Conservation (phyloP, 345 rosid species). For the Linum trigynum region DNA sequence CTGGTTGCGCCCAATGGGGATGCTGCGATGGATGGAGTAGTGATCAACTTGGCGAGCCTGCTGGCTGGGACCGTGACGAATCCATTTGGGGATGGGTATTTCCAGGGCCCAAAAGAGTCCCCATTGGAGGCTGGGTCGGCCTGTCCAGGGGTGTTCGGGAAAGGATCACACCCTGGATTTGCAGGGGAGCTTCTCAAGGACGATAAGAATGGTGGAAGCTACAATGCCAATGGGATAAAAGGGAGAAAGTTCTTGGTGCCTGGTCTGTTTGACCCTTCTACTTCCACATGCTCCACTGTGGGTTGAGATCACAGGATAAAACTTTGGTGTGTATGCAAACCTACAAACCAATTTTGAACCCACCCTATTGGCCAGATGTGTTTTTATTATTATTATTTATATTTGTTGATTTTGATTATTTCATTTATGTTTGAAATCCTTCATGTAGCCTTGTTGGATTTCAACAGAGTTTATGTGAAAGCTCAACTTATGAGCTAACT, state of each 20-base stretch:
- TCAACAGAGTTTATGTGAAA: too few relatives aligned
- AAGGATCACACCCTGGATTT: background rate
- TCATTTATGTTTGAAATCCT: too few relatives aligned
- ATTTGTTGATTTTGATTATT: too few relatives aligned
- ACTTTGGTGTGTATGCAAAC: too few relatives aligned
- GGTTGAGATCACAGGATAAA: background rate
- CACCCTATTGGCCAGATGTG: too few relatives aligned
- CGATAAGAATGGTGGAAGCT: background rate
- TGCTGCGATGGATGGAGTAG: background rate
- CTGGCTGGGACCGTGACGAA: background rate
- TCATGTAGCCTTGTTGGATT: too few relatives aligned
- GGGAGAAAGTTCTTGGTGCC: background rate
- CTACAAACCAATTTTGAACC: too few relatives aligned
- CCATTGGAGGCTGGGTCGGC: background rate
- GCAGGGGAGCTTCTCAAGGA: background rate
- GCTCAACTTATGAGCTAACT: too few relatives aligned
- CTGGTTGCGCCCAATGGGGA: background rate
- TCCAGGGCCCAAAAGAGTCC: background rate
- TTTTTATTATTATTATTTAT: too few relatives aligned
- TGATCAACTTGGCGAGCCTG: background rate
- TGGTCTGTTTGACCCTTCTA: background rate
- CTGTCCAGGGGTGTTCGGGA: background rate
- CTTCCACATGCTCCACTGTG: background rate
- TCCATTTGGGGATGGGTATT: background rate
- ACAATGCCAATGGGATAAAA: background rate